Base-by-base conservation (phyloP, 345 rosid genomes). In the Limnanthes douglasii region DNA sequence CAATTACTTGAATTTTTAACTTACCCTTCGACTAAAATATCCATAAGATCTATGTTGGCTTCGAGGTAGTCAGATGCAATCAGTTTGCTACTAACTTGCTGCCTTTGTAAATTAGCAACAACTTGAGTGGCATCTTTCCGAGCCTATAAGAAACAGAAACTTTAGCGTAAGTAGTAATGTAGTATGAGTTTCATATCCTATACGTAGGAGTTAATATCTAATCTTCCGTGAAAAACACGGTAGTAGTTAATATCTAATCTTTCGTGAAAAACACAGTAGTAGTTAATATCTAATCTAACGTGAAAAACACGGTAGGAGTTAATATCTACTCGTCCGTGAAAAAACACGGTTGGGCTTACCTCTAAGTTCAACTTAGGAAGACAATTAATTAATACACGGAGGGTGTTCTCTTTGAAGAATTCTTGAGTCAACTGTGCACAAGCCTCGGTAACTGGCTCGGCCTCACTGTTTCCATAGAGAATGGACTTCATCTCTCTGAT, bases 91-190 rank as follows among this genome's bases (percentile, higher is more conserved):
- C 84, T 62, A 47, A 90, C 96, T 67, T 80, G 99, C 28, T 85
- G 99, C 56, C 99, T 61, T 57, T 85, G 99, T 39, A 90, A 63
- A 69, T 90, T 90, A 20, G 99, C 99, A 39, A 85, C 93, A 51
- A 90, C 86, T 66, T 84, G 96, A 14, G 98, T 90, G 46, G 88
- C 94, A 75, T 90, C 99, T 67, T 81, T 90, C 39, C 94, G 69
- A 3, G 98, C 57, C 98, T 90, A 73, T 59, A 66, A 39, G 50
- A 41, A 15, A 16, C 5, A 43, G 16, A 12, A 21, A 18, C 11
- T 31, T 38, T 3, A n/a, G n/a, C n/a, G n/a, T n/a, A n/a, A n/a
- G n/a, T n/a, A n/a, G n/a, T n/a, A n/a, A n/a, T n/a, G n/a, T n/a
- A n/a, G n/a, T n/a, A n/a, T n/a, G n/a, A n/a, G n/a, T n/a, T n/a